Base-by-base conservation (phyloP, 2,329 filamentous ascomycete species). In the Thielaviopsis euricoi region DNA sequence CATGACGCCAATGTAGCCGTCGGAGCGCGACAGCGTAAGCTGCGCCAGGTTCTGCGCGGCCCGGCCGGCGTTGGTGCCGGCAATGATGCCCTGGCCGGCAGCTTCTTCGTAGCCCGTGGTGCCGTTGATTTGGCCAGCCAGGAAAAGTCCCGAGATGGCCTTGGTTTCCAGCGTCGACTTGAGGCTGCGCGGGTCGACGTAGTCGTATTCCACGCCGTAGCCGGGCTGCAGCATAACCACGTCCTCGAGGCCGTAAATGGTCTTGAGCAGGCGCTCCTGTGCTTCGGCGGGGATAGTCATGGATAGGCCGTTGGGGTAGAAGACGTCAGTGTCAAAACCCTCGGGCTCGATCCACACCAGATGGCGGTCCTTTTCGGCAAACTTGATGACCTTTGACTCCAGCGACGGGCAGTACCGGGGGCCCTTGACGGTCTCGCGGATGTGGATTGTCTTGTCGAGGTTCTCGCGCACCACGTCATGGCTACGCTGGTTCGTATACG, bases 71-170 rank as follows among this genome's bases (percentile, higher is more conserved):
- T 98, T 98, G 65, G 91, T 90, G 33, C 93, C 93, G 0, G 93
- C 93, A 15, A 98, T 74, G 52, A 98, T 78, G 10, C 93, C 93
- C 69, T 98, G 93, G 0, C 87, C 91, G 0, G 93, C 89, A 10
- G 93, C 93, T 74, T 98, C 93, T 72, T 98, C 93, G 68, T 98
- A 98, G 3, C 93, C 93, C 0, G 93, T 98, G 0, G 93, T 98
- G 52, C 93, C 93, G 69, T 98, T 98, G 70, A 98, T 96, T 69
- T 98, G 93, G 3, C 93, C 93, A 0, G 93, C 93, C 33, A 98
- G 78, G 71, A 87, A 98, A 13, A 98, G 79, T 1, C 93, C 93
- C 7, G 76, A 75, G 62, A 98, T 95, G 22, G 85, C 78, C 70
- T 97, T 98, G 1, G 93, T 97, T 70, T 98, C 93, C 7, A 98